A percentile compares a stretch with the other conserved stretches of the same genome.
phyloP scores from a whole-genome alignment of 495 filamentous ascomycete species.

The Trichoderma gamsii region DNA sequence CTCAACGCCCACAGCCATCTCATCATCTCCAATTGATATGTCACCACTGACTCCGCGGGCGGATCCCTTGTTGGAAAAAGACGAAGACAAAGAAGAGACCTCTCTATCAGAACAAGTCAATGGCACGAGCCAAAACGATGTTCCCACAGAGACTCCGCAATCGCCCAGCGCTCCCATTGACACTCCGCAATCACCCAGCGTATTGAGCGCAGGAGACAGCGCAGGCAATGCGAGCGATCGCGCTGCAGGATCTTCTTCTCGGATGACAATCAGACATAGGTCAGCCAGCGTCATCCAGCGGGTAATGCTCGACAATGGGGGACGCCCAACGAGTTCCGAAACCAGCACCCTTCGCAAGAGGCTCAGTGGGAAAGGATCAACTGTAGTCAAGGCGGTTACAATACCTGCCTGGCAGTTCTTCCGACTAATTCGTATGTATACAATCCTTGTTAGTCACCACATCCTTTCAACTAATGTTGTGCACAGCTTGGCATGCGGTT shows the following conservation, averaged over 20 bases:
- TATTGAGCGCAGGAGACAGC: too few species aligned
- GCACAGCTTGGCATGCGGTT: constrained; percentile 63
- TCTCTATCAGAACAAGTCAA: neutral
- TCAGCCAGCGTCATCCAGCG: constrained; percentile 47
- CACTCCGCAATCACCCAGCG: neutral
- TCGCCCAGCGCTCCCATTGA: neutral
- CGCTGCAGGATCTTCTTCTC: neutral
- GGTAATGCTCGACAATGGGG: constrained; percentile 36
- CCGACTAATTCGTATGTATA: constrained; percentile 67
- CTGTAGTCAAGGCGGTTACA: constrained; percentile 71
- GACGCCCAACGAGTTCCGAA: constrained; percentile 32
- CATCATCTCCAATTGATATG: constrained; percentile 3
- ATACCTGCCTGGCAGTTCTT: constrained; percentile 99
- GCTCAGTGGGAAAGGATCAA: constrained; percentile 39
- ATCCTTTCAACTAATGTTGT: constrained; percentile 45
- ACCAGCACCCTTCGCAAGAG: constrained; percentile 32
- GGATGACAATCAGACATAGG: constrained; percentile 26
- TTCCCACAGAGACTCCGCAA: neutral
- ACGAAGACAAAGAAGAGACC: neutral
- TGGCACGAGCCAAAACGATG: neutral
- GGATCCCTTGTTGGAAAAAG: neutral
- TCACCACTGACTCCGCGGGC: neutral
- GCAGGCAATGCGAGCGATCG: neutral
- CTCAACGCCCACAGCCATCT: neutral
- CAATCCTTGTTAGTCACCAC: neutral